Percentiles rank a stretch among this genome's conserved stretches.
Conservation (phyloP, 1,284 basidiomycete genomes). For the Pseudozyma hubeiensis region DNA sequence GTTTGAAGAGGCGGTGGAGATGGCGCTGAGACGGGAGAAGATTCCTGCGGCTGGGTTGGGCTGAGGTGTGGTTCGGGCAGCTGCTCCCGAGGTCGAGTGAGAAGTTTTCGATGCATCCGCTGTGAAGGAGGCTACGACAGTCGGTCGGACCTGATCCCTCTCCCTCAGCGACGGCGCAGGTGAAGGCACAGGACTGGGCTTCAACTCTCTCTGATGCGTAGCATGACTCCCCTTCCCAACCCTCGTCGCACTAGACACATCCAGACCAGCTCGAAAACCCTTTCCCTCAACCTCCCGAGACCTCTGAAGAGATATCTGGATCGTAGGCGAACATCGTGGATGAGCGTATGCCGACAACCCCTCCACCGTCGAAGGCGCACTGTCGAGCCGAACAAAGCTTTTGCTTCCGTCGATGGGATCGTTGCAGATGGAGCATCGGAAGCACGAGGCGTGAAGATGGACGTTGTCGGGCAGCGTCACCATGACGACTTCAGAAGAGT, state of each 20-base stretch:
- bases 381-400: conserved; percentile 41
- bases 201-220: conserved; percentile 44
- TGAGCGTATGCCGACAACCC: conserved; percentile 27
- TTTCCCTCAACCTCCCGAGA: background rate
- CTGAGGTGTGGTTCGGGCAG: conserved; percentile 42
- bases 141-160: background rate
- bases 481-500: conserved; percentile 39
- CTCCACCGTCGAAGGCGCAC: background rate
- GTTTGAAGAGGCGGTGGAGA: conserved; percentile 16
- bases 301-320: conserved; percentile 17
- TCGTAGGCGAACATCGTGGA: conserved; percentile 26
- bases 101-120: conserved; percentile 16
- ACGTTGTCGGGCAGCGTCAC: conserved; percentile 31
- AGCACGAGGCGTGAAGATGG: conserved; percentile 55
- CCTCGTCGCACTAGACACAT: background rate
- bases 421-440: conserved; percentile 47
- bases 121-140: background rate
- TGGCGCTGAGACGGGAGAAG: conserved; percentile 28
- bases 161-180: conserved; percentile 23
- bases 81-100: conserved; percentile 52
- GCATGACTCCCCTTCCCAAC: conserved; percentile 21
- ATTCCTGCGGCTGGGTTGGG: conserved; percentile 51
- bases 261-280: conserved; percentile 27
- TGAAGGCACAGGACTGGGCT: conserved; percentile 30
- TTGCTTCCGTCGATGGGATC: conserved; percentile 36